Percentiles rank a stretch among this genome's conserved stretches.
Evolutionary conservation across 2,329 filamentous ascomycete species (phyloP).

Genomic region (Alternaria panax): DNA sequence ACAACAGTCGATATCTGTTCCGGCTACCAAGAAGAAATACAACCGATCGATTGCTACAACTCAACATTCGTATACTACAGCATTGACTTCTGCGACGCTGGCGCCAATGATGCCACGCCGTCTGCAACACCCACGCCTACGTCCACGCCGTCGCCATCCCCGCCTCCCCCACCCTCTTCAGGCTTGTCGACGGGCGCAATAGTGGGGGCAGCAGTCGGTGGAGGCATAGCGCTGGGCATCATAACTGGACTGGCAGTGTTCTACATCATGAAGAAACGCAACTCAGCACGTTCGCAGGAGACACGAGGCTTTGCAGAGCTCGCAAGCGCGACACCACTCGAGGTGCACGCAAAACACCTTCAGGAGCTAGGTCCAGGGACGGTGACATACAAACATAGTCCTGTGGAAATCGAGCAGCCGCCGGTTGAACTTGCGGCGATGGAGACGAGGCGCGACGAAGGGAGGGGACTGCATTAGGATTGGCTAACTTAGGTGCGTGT

Average conservation of each 20-base stretch:
- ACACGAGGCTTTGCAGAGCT: background rate
- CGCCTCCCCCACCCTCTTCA: slow-evolving; percentile 1
- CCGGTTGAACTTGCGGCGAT: slow-evolving; percentile 7
- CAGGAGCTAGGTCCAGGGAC: slow-evolving; percentile 8
- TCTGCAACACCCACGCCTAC: background rate
- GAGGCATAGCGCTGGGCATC: background rate
- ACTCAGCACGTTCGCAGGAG: background rate
- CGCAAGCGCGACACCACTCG: background rate
- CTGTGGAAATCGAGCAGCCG: slow-evolving; percentile 10
- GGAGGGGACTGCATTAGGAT: background rate
- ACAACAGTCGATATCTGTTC: slow-evolving; percentile 9
- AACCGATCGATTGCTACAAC: slow-evolving; percentile 13
- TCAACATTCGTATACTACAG: slow-evolving; percentile 15
- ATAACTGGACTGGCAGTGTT: slow-evolving; percentile 6
- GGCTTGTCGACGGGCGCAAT: slow-evolving; percentile 7
- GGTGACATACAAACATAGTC: slow-evolving; percentile 6
- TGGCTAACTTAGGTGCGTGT: background rate
- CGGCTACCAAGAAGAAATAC: slow-evolving; percentile 10
- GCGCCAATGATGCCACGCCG: background rate
- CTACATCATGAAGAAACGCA: slow-evolving; percentile 4
- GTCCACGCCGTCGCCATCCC: background rate
- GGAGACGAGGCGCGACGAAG: background rate
- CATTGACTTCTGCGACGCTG: slow-evolving; percentile 13
- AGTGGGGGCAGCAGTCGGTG: slow-evolving; percentile 8
- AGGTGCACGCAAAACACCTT: slow-evolving; percentile 7